A percentile compares a stretch with the other conserved stretches of the same genome.
These are phyloP conservation scores for Botrytis cinerea DNA, from an alignment of 2,329 filamentous ascomycete species.

Conservation along the genomic window DNA sequence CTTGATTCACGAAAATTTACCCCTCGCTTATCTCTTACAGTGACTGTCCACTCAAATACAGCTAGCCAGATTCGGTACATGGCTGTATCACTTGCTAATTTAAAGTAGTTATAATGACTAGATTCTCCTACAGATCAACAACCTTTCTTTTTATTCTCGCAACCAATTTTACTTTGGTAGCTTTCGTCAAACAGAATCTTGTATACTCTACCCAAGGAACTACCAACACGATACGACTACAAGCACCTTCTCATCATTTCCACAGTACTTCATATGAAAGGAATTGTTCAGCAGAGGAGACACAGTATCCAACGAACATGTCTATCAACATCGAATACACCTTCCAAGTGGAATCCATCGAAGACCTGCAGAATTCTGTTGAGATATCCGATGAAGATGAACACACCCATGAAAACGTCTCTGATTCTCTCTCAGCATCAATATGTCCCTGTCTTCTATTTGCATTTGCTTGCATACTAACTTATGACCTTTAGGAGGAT, in stretches of 20 bases:
- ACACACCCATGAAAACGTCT: not conserved
- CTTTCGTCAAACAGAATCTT: not conserved
- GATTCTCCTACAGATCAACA: not conserved
- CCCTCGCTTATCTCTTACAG: not conserved
- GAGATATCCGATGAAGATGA: not conserved
- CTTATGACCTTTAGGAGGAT: not conserved
- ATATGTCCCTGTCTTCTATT: not conserved
- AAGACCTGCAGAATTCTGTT: not conserved
- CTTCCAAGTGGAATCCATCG: not conserved
- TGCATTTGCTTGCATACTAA: not conserved
- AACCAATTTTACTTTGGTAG: not conserved
- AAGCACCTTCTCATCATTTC: not conserved
- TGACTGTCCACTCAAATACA: not conserved
- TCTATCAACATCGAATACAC: not conserved
- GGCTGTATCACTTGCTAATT: not conserved
- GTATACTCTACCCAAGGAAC: accelerated
- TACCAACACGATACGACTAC: too few species aligned
- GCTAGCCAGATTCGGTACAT: not conserved
- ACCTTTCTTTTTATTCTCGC: not conserved
- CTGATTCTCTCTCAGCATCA: not conserved
- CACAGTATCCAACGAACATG: not conserved
- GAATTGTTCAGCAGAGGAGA: accelerated
- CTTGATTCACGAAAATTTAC: not conserved
- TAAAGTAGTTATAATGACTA: not conserved
- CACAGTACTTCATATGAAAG: not conserved